phyloP scores from a whole-genome alignment of 768 basidiomycete genomes.

The Suillus paluster region DNA sequence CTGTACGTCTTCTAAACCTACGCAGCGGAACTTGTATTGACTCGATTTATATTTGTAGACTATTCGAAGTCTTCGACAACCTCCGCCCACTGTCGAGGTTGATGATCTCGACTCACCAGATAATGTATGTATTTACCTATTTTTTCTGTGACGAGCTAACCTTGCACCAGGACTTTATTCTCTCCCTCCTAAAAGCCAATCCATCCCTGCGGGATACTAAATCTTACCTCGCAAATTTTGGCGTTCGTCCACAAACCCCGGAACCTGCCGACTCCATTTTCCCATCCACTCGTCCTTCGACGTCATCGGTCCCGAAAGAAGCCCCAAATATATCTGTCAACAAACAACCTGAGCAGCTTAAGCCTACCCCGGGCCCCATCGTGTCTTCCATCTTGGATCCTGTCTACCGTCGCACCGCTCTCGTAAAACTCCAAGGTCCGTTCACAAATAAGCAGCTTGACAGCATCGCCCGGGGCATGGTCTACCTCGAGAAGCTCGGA shows the following conservation, averaged over 20 bases:
- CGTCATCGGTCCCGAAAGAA: conserved; percentile 23
- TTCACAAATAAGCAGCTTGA: conserved; percentile 93
- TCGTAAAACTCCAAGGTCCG: conserved; percentile 97
- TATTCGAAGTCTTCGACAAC: conserved; percentile 33
- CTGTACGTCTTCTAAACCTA: conserved; percentile 43
- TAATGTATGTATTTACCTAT: conserved; percentile 44
- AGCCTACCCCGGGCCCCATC: conserved; percentile 51
- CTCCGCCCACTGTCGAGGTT: conserved; percentile 15
- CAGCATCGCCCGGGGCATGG: conserved; percentile 91
- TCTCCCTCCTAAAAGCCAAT: conserved; percentile 91
- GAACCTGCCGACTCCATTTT: conserved; percentile 31
- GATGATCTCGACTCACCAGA: conserved; percentile 44
- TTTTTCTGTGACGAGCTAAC: conserved; percentile 14
- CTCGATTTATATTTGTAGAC: conserved; percentile 31
- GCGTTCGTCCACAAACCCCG: conserved; percentile 56
- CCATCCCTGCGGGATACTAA: conserved; percentile 91
- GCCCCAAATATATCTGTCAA: conserved; percentile 18
- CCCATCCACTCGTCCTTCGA: conserved; percentile 21
- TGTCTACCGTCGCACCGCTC: conserved; percentile 81
- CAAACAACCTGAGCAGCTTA: conserved; percentile 40
- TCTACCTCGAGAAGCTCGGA: conserved; percentile 94
- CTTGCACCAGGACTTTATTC: conserved; percentile 82
- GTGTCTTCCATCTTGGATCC: conserved; percentile 85
- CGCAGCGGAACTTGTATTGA: not conserved
- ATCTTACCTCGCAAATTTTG: conserved; percentile 91